Base-by-base conservation (phyloP, 495 filamentous ascomycete genomes). In the Geopyxis carbonaria region DNA sequence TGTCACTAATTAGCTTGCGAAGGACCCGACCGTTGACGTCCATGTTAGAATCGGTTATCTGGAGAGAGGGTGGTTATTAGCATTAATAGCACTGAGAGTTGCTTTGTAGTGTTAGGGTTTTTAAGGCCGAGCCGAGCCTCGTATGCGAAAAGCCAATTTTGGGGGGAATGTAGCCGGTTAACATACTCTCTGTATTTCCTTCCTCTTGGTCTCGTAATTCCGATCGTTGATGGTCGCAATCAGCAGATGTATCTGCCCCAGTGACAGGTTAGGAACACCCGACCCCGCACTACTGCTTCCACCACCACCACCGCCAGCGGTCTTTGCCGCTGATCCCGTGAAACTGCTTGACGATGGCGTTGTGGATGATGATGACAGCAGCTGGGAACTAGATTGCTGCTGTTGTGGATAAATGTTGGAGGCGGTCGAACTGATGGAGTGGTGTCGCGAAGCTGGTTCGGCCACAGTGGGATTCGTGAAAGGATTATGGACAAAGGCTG, bases 161-260 rank as follows among this genome's bases (percentile, higher is more conserved):
- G n/a, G n/a, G n/a, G n/a, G n/a, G n/a, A n/a, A n/a, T n/a, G n/a
- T n/a, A n/a, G n/a, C n/a, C n/a, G n/a, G n/a, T n/a, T n/a, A n/a
- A n/a, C n/a, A n/a, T 28, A 93, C 87, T 70, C 84, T 91, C 51
- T 75, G 73, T 50, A 99, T 78, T 57, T 87, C 81, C 54, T 89
- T 84, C 48, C 75, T 75, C 62, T 91, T 85, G 27, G 72, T 68
- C 55, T 95, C 85, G 80, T 84, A 94, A 82, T 91, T 93, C 47
- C 77, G 73, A 60, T 94, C 86, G 53, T 83, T 93, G 55, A 93
- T 80, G 19, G 81, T 81, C 64, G 84, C 87, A 43, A 99, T 70
- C 24, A 95, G 70, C 42, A 99, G 68, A 61, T 86, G 91, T 40
- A 95, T 74, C 66, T 99, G 91, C 40, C 87, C 84, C 49, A 91